phyloP scores from a whole-genome alignment of 129 eudicot species.

The Arctium lappa region DNA sequence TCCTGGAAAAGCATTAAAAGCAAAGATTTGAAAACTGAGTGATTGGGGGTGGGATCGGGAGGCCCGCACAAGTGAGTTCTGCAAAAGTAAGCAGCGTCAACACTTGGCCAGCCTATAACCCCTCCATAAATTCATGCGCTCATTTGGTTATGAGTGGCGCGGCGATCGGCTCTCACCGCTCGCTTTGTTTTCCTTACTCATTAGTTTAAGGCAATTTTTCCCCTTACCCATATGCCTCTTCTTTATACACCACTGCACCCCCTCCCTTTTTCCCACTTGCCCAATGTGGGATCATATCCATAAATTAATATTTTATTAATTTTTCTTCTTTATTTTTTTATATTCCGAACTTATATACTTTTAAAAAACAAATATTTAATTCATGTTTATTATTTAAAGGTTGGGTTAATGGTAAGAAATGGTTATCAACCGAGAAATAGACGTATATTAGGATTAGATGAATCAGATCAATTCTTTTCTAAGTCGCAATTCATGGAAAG shows the following conservation, averaged over 20 bases:
- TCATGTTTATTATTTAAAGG: too few relatives aligned
- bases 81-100: constrained; percentile 99
- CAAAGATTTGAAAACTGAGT: not conserved
- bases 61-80: constrained; percentile 99
- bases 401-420: too few relatives aligned
- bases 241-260: not conserved
- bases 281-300: constrained; percentile 43
- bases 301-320: too few relatives aligned
- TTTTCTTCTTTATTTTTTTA: too few relatives aligned
- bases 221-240: rapidly evolving
- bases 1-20: not conserved
- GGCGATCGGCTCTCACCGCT: constrained; percentile 93
- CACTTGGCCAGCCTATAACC: constrained; percentile 98
- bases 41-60: constrained; percentile 64
- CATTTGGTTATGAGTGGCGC: constrained; percentile 40
- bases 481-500: too few relatives aligned
- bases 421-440: too few relatives aligned
- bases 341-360: too few relatives aligned
- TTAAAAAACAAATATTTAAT: too few relatives aligned
- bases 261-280: rapidly evolving
- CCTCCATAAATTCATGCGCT: constrained; percentile 98
- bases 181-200: constrained; percentile 99
- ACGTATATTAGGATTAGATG: too few relatives aligned
- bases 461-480: too few relatives aligned
- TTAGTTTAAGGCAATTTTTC: constrained; percentile 79